Evolutionary conservation across 2,329 filamentous ascomycete species (phyloP), one percentile per base, ranked within the genome.

Genomic region (Colletotrichum trifolii): DNA sequence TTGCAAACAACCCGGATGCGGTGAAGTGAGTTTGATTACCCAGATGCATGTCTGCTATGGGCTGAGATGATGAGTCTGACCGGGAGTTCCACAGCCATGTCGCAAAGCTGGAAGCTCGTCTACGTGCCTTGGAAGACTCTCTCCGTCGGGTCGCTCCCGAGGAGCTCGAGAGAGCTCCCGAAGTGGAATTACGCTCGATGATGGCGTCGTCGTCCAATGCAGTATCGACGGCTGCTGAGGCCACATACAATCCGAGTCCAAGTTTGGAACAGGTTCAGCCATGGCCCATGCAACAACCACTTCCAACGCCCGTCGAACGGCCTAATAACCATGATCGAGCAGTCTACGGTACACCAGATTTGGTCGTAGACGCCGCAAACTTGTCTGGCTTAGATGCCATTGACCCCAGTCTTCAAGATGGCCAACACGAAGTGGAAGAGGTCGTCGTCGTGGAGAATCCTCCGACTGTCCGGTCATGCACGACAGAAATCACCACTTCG

Each of bases 341-440:
- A 13, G n/a, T 46, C 11, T 47, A 17, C 38, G 40, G 33, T 33
- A 33, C 7, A n/a, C 25, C 36, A 17, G 4, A 69, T 70, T 46
- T 70, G 69, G 7, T 62, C 68, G 43, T 54, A 63, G 10, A 34
- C 60, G 61, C 25, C 50, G 39, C 54, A 2, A 17, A 3, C 56
- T 6, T 57, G 53, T 4, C 50, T 25, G 69, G 74, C 12, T 33
- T 54, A 15, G 56, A 66, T 5, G 49, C 60, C 12, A 34, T 47
- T 25, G 36, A 54, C 38, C 12, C 38, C 8, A 40, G 4, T 40
- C 17, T 17, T 17, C 17, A 3, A 17, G 17, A 17, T 17, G 17
- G 17, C 17, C 17, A 17, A 17, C 17, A 17, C 17, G 17, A 17
- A 17, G 25, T 8, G 17, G 36, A 35, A 39, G 8, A 25, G 12